A percentile compares a stretch with the other conserved stretches of the same genome.
Evolutionary conservation across 2,329 filamentous ascomycete genomes (phyloP).

Genomic region (Penicillium sp.): DNA sequence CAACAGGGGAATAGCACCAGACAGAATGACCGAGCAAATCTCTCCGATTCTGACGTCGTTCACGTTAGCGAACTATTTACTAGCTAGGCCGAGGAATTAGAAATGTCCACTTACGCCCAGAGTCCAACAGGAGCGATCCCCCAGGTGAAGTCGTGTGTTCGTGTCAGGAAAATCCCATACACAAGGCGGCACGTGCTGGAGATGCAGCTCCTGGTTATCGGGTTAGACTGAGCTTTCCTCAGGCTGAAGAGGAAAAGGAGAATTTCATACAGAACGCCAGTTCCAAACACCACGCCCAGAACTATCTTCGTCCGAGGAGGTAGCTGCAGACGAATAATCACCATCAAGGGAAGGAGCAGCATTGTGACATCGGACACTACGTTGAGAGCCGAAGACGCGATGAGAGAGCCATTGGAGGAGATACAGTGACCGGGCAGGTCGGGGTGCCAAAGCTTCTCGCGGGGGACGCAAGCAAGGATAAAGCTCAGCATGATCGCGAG

Average conservation of each 20-base stretch:
- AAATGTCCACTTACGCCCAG: not conserved
- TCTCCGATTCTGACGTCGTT: not conserved
- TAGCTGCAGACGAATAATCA: conserved; percentile 4
- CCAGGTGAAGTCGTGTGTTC: conserved; percentile 4
- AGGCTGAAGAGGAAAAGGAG: not conserved
- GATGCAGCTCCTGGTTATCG: not conserved
- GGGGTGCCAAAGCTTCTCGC: conserved; percentile 6
- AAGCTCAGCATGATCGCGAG: conserved; percentile 8
- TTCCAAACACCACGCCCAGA: conserved; percentile 5
- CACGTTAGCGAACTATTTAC: not conserved
- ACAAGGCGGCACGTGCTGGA: not conserved
- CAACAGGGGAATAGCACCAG: not conserved
- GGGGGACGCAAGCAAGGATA: not conserved
- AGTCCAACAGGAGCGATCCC: not conserved
- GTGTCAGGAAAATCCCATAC: not conserved
- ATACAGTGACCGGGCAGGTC: conserved; percentile 5
- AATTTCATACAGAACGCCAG: not conserved
- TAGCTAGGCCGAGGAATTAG: not conserved
- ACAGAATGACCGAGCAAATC: conserved; percentile 3
- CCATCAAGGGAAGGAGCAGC: conserved; percentile 1
- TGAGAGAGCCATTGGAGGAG: conserved; percentile 6
- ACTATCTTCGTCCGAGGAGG: conserved; percentile 3
- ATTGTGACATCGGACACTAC: conserved; percentile 9
- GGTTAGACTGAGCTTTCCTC: not conserved
- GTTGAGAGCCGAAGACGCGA: conserved; percentile 4